Base-by-base conservation (phyloP, 768 basidiomycete species). In the Boletus subcaerulescens region DNA sequence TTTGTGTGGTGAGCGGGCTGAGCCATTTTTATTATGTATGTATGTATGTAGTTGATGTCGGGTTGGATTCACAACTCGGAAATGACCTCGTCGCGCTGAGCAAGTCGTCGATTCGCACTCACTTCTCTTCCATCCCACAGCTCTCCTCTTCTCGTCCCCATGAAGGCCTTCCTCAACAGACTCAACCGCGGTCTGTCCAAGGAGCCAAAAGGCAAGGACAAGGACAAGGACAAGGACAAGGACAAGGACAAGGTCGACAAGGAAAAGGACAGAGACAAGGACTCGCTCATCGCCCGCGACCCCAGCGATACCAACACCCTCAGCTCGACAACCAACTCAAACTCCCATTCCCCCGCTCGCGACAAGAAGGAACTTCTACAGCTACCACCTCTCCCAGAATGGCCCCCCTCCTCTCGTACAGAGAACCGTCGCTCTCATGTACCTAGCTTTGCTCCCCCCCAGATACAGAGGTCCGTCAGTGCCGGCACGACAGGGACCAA, bases 101-200 rank as follows among this genome's bases (percentile, higher is more conserved):
- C 59, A 32, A 46, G 33, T 11, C n/a, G 14, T 41, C 42, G 43
- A 50, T 52, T 59, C 58, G 47, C 56, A 58, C 46, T 44, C 35
- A 29, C 42, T 45, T 39, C 29, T 31, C 49, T 43, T 35, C 26
- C 36, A 14, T 31, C 44, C 36, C 35, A 40, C 38, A 24, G 24
- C 24, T 29, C 29, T 29, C 29, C 29, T 2, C 29, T 9, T 29
- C 29, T 8, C 24, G 12, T 43, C 46, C 57, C 71, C 70, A 93
- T 93, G 90, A 92, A 91, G 80, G 90, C 91, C 42, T 87, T 92
- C 63, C 82, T 92, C 71, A 80, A 81, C 67, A 83, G 89, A 66
- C 75, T 92, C 62, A 89, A 89, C 63, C 81, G 82, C 52, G 80
- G 76, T 55, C 80, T 76, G 61, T 72, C 77, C 65, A 87, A 71